A percentile compares a stretch with the other conserved stretches of the same genome.
These are phyloP conservation scores for Xylariaceae sp. DNA, from an alignment of 2,329 filamentous ascomycete species.

Conservation along the genomic window DNA sequence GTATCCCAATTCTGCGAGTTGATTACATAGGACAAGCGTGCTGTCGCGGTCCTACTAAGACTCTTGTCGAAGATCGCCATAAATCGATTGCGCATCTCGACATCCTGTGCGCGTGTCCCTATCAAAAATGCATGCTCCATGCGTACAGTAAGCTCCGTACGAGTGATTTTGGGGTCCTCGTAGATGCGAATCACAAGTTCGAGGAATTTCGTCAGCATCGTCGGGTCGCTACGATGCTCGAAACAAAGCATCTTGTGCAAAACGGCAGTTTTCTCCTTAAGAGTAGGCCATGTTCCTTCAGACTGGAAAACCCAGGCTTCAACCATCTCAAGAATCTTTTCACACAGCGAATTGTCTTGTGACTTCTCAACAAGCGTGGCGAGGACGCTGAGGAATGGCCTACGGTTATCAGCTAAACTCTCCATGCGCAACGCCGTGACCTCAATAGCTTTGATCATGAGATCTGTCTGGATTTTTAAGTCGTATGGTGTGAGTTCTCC, in stretches of 20 bases:
- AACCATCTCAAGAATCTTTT: slow-evolving; percentile 90
- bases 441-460: slow-evolving; percentile 95
- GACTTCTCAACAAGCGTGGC: slow-evolving; percentile 96
- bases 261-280: slow-evolving; percentile 98
- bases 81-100: slow-evolving; percentile 95
- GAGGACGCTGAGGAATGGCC: slow-evolving; percentile 91
- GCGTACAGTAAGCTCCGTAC: slow-evolving; percentile 91
- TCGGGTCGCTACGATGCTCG: slow-evolving; percentile 76
- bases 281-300: slow-evolving; percentile 89
- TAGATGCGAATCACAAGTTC: slow-evolving; percentile 97
- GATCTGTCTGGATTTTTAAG: slow-evolving; percentile 78
- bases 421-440: slow-evolving; percentile 91
- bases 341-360: slow-evolving; percentile 77
- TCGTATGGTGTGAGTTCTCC: slow-evolving; percentile 69
- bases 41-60: slow-evolving; percentile 85
- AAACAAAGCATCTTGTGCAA: slow-evolving; percentile 99
- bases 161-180: slow-evolving; percentile 91
- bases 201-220: slow-evolving; percentile 86
- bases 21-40: slow-evolving; percentile 83
- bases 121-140: slow-evolving; percentile 98
- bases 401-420: slow-evolving; percentile 80
- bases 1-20: slow-evolving; percentile 96
- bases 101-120: slow-evolving; percentile 85
- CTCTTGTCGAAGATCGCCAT: slow-evolving; percentile 95
- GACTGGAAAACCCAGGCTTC: slow-evolving; percentile 95